phyloP scores from a whole-genome alignment of 176 grass and related monocot genomes.

The Poa pratensis region DNA sequence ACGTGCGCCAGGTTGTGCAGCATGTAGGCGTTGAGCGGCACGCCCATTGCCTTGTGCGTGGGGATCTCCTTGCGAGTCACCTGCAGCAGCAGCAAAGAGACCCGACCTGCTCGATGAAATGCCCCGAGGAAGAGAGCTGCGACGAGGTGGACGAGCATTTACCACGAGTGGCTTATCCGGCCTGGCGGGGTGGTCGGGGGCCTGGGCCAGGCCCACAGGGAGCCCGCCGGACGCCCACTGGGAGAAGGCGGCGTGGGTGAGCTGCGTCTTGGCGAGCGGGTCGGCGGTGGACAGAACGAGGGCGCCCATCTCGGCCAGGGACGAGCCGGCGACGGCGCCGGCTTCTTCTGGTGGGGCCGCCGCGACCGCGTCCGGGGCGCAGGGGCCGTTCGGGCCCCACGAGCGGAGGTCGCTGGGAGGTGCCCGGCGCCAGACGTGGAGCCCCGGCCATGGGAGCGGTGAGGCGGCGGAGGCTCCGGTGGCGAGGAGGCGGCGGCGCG shows the following conservation, averaged over 20 bases:
- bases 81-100: slow-evolving; percentile 38
- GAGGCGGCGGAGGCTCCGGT: slow-evolving; percentile 39
- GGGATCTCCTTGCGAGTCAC: slow-evolving; percentile 78
- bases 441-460: slow-evolving; percentile 67
- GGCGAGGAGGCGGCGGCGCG: slow-evolving; percentile 22
- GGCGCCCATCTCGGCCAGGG: slow-evolving; percentile 73
- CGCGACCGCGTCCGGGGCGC: slow-evolving; percentile 28
- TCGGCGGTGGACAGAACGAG: slow-evolving; percentile 74
- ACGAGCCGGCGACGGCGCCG: slow-evolving; percentile 31
- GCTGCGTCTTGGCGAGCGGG: slow-evolving; percentile 64
- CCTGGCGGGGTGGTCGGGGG: slow-evolving; percentile 63
- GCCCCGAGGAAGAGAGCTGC: not conserved
- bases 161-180: slow-evolving; percentile 73
- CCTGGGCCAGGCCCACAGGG: slow-evolving; percentile 46
- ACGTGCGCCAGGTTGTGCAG: slow-evolving; percentile 94
- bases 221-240: slow-evolving; percentile 50
- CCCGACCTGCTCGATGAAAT: slow-evolving; percentile 45
- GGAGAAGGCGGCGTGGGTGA: slow-evolving; percentile 82
- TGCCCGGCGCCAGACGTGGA: slow-evolving; percentile 64
- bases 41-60: slow-evolving; percentile 73
- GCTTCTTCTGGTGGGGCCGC: not conserved
- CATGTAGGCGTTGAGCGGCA: slow-evolving; percentile 91
- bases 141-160: not conserved
- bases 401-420: slow-evolving; percentile 62
- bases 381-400: slow-evolving; percentile 71